Base-by-base conservation (phyloP, 2,329 filamentous ascomycete species). In the Corniculantispora saksenae region DNA sequence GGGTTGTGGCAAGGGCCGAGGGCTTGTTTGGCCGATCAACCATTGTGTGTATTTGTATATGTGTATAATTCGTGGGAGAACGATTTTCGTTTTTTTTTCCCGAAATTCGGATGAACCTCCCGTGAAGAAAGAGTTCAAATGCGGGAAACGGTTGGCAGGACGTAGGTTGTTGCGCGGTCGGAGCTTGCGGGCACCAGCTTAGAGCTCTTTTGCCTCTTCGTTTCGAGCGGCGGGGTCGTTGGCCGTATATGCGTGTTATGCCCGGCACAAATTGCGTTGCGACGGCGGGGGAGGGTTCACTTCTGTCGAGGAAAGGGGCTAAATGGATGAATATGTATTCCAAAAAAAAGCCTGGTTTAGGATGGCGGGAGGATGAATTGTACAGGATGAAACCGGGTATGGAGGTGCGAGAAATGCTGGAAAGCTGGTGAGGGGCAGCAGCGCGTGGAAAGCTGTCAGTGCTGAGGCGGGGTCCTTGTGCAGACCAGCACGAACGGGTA, bases 11-110 rank as follows among this genome's bases (percentile, higher is more conserved):
- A 72, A 94, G 87, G 47, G 91, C 89, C 61, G 88, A 84, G 65
- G 93, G 92, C 76, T 93, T 95, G 80, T 97, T 92, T 70, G 89
- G 87, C 76, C 94, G 90, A 75, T 97, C 93, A 80, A 96, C 91
- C 86, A 91, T 91, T 65, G 53, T 67, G 32, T 50, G 10, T 21
- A 1, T 50, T n/a, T 50, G 32, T 51, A 17, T 55, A 21, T 59
- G 5, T 59, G 5, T 32, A 4, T 15, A 4, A 15, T 17, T 51
- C 13, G 25, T 17, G 48, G 15, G 12, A 51, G 25, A 17, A 38
- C 8, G 7, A 13, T 38, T 7, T 38, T 8, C 13, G 8, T 13
- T 19, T 43, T 43, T 43, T 4, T 43, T 27, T 13, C 7, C 4
- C 23, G 48, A 51, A 8, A 13, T 5, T 17, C 25, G 12, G 13